phyloP scores from a whole-genome alignment of 345 rosid genomes.

The Nephelium lappaceum region DNA sequence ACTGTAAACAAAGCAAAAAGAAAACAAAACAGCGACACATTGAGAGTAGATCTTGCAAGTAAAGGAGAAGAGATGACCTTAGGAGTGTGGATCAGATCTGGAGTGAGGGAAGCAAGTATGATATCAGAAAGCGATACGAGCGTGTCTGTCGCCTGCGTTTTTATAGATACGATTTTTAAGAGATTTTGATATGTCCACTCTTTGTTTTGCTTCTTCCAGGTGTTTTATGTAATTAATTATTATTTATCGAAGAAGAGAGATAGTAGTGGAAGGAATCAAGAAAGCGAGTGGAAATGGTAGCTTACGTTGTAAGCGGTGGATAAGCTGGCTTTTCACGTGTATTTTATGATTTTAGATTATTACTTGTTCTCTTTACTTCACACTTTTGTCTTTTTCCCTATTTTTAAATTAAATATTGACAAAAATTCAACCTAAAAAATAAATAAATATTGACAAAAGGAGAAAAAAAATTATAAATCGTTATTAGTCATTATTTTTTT shows the following conservation, averaged over 20 bases:
- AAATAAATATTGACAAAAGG: background rate
- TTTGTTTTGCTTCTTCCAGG: background rate
- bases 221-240: background rate
- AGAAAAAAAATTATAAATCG: too few species aligned
- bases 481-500: too few species aligned
- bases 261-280: background rate
- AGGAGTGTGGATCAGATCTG: constrained; percentile 21
- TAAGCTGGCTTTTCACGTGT: constrained; percentile 11
- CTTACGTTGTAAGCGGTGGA: constrained; percentile 9
- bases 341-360: background rate
- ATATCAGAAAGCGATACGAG: background rate
- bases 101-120: background rate
- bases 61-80: background rate
- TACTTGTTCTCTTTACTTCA: background rate
- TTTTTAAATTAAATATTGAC: too few species aligned
- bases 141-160: background rate
- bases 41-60: background rate
- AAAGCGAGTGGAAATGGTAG: constrained; percentile 11
- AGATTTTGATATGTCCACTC: background rate
- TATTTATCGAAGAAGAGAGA: too few species aligned
- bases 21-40: background rate
- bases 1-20: background rate
- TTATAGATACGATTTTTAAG: constrained; percentile 1
- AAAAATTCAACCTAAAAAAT: too few species aligned
- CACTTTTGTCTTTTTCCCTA: too few species aligned